Evolutionary conservation across 768 basidiomycete species (phyloP), one percentile per base, ranked within the genome.

Genomic region (Exidia glandulosa): DNA sequence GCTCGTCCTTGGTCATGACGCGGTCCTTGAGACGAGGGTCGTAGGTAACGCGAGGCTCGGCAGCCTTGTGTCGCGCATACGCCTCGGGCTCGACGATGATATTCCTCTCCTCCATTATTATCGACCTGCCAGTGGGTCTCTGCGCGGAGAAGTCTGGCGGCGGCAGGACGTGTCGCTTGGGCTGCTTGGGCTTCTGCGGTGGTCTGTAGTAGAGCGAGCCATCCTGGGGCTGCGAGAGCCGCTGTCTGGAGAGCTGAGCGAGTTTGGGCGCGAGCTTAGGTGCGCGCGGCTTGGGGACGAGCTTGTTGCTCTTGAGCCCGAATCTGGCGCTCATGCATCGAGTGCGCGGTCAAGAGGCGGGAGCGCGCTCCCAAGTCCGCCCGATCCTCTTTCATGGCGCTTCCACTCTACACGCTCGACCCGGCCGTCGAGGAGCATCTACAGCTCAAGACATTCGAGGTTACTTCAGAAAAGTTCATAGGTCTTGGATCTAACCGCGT

Each of bases 381-480:
- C n/a, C n/a, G n/a, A n/a, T n/a, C n/a, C n/a, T n/a, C n/a, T n/a
- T n/a, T n/a, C 60, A 34, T 66, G 62, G 56, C 58, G 31, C 36
- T 63, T 67, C 90, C 74, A 23, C 77, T 79, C 68, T 86, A 79
- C 56, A 67, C 73, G 30, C 69, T 82, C 30, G 86, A 87, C 65
- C 77, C 81, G 29, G 71, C 76, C 48, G 75, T 79, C 13, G 69
- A 76, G 56, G 68, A 74, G 37, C 75, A 73, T 9, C 67, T 78
- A 16, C 70, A 71, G 32, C 64, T 77, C 32, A 70, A 71, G 27
- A 71, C 72, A 1, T 78, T 78, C 62, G 75, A 78, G 69, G 74
- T 73, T 61, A 27, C 61, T 36, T 52, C 25, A 27, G 5, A 14
- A 14, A 9, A 14, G 25, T 27, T 54, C 14, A 27, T 27, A 54